Evolutionary conservation across 352 stramenopile genomes (phyloP).

Genomic region (Pythium folliculosum): DNA sequence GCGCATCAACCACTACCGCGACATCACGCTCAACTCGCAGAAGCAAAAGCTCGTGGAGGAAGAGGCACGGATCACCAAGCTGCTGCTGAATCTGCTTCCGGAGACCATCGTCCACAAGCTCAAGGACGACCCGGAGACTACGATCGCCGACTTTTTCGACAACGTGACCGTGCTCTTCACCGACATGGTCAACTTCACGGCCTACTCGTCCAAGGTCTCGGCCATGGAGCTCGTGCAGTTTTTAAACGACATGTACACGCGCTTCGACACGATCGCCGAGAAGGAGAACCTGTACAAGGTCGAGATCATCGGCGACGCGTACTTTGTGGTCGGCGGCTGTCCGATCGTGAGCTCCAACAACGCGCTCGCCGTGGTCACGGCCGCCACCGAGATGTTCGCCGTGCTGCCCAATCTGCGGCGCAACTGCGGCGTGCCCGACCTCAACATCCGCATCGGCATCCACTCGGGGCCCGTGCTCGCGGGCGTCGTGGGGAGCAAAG

Average conservation of each 20-base stretch:
- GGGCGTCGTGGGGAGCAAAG: conserved; percentile 81
- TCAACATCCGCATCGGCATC: conserved; percentile 88
- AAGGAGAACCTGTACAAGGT: conserved; percentile 89
- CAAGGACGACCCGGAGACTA: conserved; percentile 73
- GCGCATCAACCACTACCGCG: conserved; percentile 85
- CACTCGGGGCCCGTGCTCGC: conserved; percentile 82
- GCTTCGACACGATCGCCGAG: conserved; percentile 85
- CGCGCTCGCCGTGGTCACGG: conserved; percentile 71
- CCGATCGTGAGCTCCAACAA: conserved; percentile 64
- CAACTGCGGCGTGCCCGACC: conserved; percentile 73
- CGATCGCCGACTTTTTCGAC: conserved; percentile 84
- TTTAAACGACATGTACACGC: conserved; percentile 88
- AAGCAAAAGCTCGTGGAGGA: conserved; percentile 86
- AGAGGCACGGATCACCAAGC: conserved; percentile 75
- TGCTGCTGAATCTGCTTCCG: conserved; percentile 76
- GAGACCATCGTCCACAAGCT: conserved; percentile 87
- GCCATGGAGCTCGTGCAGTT: conserved; percentile 89
- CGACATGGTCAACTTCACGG: conserved; percentile 87
- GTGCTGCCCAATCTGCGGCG: conserved; percentile 55
- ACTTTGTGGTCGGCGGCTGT: conserved; percentile 79
- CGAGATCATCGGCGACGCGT: conserved; percentile 89
- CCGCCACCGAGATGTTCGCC: conserved; percentile 77
- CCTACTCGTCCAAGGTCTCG: conserved; percentile 77
- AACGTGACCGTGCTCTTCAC: conserved; percentile 88
- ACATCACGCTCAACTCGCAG: conserved; percentile 81